These are phyloP conservation scores for Metroxylon sagu DNA, from an alignment of 176 grass and related monocot genomes.

Conservation along the genomic window DNA sequence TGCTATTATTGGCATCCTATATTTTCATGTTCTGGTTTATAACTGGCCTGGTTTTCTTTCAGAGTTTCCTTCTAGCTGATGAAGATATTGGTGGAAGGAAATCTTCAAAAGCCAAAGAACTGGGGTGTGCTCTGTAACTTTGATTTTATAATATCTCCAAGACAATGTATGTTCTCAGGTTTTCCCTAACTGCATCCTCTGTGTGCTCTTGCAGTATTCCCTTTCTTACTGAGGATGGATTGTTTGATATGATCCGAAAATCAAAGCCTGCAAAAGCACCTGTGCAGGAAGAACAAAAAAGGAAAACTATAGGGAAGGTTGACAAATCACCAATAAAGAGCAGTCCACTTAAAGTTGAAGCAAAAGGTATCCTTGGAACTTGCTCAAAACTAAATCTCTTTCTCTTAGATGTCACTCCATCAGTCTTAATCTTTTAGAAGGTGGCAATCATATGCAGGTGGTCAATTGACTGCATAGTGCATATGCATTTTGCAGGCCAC, in stretches of 20 bases:
- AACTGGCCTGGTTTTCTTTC: slow-evolving; percentile 4
- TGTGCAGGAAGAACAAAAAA: slow-evolving; percentile 35
- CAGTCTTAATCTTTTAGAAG: too few relatives aligned
- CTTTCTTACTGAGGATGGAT: slow-evolving; percentile 89
- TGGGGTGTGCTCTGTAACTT: slow-evolving; percentile 52
- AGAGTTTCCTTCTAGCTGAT: slow-evolving; percentile 92
- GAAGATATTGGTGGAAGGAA: slow-evolving; percentile 94
- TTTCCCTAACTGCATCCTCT: slow-evolving; percentile 25
- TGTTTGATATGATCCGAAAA: slow-evolving; percentile 92
- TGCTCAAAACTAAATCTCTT: too few relatives aligned
- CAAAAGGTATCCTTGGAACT: slow-evolving; percentile 36
- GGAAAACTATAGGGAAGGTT: slow-evolving; percentile 34
- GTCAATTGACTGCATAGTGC: too few relatives aligned
- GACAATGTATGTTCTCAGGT: slow-evolving; percentile 6
- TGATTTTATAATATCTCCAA: neutral
- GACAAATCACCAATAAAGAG: slow-evolving; percentile 45
- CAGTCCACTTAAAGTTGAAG: slow-evolving; percentile 56
- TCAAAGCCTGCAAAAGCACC: slow-evolving; percentile 60
- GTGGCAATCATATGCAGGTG: too few relatives aligned
- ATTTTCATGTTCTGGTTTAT: slow-evolving; percentile 1
- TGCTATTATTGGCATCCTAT: slow-evolving; percentile 11
- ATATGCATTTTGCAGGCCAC: too few relatives aligned
- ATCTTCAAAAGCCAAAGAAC: slow-evolving; percentile 86
- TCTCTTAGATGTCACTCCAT: too few relatives aligned
- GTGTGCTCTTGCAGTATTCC: slow-evolving; percentile 35